Base-by-base conservation (phyloP, 306 rosid genomes). In the Cajanus cajan region DNA sequence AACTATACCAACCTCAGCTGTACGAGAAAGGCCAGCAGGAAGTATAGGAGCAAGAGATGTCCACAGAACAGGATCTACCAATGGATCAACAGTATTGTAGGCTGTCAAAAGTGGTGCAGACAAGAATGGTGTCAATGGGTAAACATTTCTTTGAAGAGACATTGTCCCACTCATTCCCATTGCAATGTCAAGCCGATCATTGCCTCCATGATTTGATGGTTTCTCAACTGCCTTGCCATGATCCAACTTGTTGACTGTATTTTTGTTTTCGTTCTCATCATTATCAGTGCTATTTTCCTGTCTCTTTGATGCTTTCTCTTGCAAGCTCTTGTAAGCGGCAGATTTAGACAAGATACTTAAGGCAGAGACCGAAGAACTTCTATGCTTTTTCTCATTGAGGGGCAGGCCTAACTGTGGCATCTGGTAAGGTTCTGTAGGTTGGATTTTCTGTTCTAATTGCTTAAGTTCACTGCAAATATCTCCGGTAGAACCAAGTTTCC, bases 11-110 rank as follows among this genome's bases (percentile, higher is more conserved):
- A 95, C 99, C 99, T 95, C 96, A 0, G 90, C 67, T 18, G 90
- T 34, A 62, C 91, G 91, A 82, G 94, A 64, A 84, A 86, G 85
- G 58, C 88, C 93, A 10, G 90, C 71, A 47, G 97, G 93, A 85
- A 91, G 91, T 67, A 86, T 88, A 14, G 99, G 97, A 74, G 82
- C 91, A 74, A 93, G 92, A 76, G 99, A 88, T 5, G 99, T 85
- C 98, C 98, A 96, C 31, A 89, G 91, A 85, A 79, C 89, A 68
- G 99, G 98, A 79, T 93, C 97, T 62, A 78, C 92, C 58, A 95
- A 73, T 33, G 93, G 98, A 86, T 95, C 98, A 5, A 88, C 91
- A 51, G 85, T 58, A 76, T 81, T 91, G 88, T 91, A 96, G 79
- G 82, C 85, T 59, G 97, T 93, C 89, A 96, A 76, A 58, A 87